A percentile compares a stretch with the other conserved stretches of the same genome.
phyloP scores from a whole-genome alignment of 257 asterid genomes.

The Fraxinus cuspidata region DNA sequence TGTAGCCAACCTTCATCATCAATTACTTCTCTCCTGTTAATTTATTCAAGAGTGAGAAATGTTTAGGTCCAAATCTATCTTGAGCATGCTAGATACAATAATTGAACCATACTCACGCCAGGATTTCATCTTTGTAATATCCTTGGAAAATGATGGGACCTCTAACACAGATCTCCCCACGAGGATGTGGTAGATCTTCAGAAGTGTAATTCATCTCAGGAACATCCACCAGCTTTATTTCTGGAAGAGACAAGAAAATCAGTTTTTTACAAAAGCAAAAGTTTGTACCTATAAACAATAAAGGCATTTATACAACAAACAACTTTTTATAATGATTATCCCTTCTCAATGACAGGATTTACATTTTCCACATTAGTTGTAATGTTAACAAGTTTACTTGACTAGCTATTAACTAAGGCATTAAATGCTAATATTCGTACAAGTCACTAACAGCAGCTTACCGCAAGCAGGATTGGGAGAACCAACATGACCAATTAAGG shows the following conservation, averaged over 20 bases:
- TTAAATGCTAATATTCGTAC: background rate
- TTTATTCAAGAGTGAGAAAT: conserved; percentile 23
- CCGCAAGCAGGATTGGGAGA: conserved; percentile 96
- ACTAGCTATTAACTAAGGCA: background rate
- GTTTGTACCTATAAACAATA: background rate
- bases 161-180: conserved; percentile 97
- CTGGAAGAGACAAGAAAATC: conserved; percentile 41
- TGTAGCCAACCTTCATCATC: conserved; percentile 90
- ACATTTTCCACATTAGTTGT: conserved; percentile 6
- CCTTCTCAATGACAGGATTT: conserved; percentile 2
- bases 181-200: conserved; percentile 90
- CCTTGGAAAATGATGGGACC: conserved; percentile 87
- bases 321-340: background rate
- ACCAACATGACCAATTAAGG: conserved; percentile 83
- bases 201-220: conserved; percentile 97
- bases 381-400: conserved; percentile 9
- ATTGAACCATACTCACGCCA: conserved; percentile 51
- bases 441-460: conserved; percentile 34
- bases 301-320: too few relatives aligned
- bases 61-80: conserved; percentile 20
- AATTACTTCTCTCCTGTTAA: conserved; percentile 78
- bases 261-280: conserved; percentile 8
- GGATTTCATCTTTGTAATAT: conserved; percentile 86
- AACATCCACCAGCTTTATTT: conserved; percentile 88
- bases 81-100: conserved; percentile 12